Percentiles rank a stretch among this genome's conserved stretches.
Conservation (phyloP, 179 eudicot genomes). For the Pouteria campechiana region DNA sequence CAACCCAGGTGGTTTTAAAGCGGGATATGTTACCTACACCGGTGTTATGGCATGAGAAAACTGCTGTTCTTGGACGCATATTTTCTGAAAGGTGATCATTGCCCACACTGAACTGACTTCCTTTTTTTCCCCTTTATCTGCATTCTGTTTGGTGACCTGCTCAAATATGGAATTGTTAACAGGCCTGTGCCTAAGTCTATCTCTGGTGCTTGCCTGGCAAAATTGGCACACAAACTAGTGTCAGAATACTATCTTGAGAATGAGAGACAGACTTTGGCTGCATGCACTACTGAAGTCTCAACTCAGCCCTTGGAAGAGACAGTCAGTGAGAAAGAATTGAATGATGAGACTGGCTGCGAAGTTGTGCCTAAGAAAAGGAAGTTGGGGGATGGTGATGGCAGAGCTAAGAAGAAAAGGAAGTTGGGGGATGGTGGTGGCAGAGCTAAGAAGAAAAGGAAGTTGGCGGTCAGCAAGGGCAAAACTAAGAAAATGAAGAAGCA, state of each 20-base stretch:
- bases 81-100: slow-evolving; percentile 13
- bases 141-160: background rate
- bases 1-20: slow-evolving; percentile 14
- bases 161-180: background rate
- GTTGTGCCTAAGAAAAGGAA: slow-evolving; percentile 2
- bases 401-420: background rate
- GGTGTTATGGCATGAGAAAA: slow-evolving; percentile 17
- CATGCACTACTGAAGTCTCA: too few relatives aligned
- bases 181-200: slow-evolving; percentile 10
- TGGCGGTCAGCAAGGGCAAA: background rate
- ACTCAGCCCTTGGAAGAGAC: too few relatives aligned
- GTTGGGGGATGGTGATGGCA: background rate
- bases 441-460: background rate
- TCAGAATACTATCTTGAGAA: slow-evolving; percentile 2
- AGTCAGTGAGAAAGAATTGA: slow-evolving; percentile 1
- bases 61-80: slow-evolving; percentile 3
- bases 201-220: slow-evolving; percentile 12
- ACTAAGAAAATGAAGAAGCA: background rate
- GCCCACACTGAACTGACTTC: background rate
- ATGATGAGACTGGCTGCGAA: background rate
- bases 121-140: background rate
- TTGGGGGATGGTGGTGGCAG: background rate
- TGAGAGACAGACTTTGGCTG: too few relatives aligned
- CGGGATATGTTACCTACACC: slow-evolving; percentile 9
- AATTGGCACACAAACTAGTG: slow-evolving; percentile 10